phyloP scores from a whole-genome alignment of 768 basidiomycete species.

The Trametes coccinea region DNA sequence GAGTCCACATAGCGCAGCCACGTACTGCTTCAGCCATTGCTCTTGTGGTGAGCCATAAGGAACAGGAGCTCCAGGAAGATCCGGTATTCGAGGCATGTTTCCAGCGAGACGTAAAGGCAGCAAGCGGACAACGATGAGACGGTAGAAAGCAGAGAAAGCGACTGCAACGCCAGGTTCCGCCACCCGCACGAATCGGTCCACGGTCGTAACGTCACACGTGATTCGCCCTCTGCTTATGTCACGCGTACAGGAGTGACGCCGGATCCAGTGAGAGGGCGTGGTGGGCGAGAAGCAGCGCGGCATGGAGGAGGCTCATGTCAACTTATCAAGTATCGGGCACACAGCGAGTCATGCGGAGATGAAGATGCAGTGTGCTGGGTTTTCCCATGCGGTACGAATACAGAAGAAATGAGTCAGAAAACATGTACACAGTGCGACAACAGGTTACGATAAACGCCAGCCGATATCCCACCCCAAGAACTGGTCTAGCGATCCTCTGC shows the following conservation, averaged over 20 bases:
- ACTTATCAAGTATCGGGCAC: neutral
- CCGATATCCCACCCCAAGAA: neutral
- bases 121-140: neutral
- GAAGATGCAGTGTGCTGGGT: neutral
- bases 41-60: conserved; percentile 60
- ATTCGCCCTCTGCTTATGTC: neutral
- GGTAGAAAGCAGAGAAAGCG: neutral
- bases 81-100: conserved; percentile 58
- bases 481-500: conserved; percentile 76
- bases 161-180: neutral
- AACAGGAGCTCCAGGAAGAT: conserved; percentile 67
- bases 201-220: conserved; percentile 18
- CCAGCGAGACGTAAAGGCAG: neutral
- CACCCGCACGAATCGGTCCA: conserved; percentile 8
- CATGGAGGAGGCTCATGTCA: neutral
- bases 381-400: conserved; percentile 18
- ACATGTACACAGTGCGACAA: conserved; percentile 24
- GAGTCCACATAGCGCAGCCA: conserved; percentile 65
- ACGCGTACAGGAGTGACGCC: neutral
- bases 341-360: neutral
- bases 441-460: conserved; percentile 13
- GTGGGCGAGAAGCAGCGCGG: neutral
- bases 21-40: conserved; percentile 60
- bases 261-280: neutral
- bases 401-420: conserved; percentile 15